phyloP scores from a whole-genome alignment of 495 filamentous ascomycete genomes.

The Bombardia bombarda region DNA sequence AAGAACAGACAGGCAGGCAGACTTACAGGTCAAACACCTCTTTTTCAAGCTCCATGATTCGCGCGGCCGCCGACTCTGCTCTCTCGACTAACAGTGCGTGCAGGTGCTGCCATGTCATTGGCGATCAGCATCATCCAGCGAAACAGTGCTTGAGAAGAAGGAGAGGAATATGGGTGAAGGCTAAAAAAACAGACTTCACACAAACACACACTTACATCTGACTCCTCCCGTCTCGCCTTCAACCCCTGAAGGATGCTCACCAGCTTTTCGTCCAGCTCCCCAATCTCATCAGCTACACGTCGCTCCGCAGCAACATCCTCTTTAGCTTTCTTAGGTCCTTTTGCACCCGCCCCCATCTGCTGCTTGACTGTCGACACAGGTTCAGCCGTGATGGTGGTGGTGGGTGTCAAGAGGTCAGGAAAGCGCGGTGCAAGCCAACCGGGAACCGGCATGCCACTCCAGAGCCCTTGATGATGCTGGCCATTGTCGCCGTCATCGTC shows the following conservation, averaged over 20 bases:
- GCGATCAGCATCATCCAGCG: background rate
- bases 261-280: constrained; percentile 32
- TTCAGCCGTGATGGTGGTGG: too few species aligned
- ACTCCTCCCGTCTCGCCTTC: constrained; percentile 39
- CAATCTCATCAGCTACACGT: constrained; percentile 29
- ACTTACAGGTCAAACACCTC: constrained; percentile 40
- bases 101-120: constrained; percentile 33
- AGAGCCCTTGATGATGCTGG: background rate
- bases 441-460: background rate
- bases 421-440: background rate
- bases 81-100: constrained; percentile 42
- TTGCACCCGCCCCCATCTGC: too few species aligned
- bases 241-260: constrained; percentile 28
- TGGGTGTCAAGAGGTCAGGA: too few species aligned
- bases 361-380: too few species aligned
- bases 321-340: too few species aligned
- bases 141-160: background rate
- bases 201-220: constrained; percentile 29
- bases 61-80: constrained; percentile 42
- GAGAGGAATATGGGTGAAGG: too few species aligned
- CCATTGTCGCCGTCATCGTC: background rate
- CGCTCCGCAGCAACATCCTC: constrained; percentile 19
- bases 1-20: too few species aligned
- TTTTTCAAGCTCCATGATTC: constrained; percentile 43
- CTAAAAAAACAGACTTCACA: background rate